phyloP scores from a whole-genome alignment of 768 basidiomycete species.

The Collybia mongolica region DNA sequence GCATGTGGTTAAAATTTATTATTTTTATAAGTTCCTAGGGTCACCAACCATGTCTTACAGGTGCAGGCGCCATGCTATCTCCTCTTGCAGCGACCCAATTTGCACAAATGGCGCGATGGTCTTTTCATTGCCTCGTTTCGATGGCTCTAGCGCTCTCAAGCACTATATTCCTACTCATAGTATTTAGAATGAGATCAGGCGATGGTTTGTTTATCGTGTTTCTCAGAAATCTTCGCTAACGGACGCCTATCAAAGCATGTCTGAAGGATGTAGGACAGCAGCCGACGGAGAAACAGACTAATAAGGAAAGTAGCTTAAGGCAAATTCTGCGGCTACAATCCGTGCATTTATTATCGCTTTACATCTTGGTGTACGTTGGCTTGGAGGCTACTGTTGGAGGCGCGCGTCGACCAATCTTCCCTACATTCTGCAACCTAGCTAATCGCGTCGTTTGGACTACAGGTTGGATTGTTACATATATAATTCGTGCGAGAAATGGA shows the following conservation, averaged over 20 bases:
- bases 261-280: constrained; percentile 46
- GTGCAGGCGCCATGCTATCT: constrained; percentile 61
- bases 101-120: constrained; percentile 63
- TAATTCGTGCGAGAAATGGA: constrained; percentile 31
- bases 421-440: neutral
- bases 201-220: constrained; percentile 44
- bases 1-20: constrained; percentile 47
- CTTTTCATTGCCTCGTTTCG: constrained; percentile 73
- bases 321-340: constrained; percentile 51
- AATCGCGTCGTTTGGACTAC: neutral
- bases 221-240: neutral
- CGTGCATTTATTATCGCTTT: constrained; percentile 63
- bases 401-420: constrained; percentile 9
- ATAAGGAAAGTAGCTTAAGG: constrained; percentile 35
- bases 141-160: constrained; percentile 63
- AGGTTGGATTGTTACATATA: constrained; percentile 75
- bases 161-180: constrained; percentile 42
- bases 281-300: constrained; percentile 26
- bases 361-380: constrained; percentile 66
- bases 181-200: constrained; percentile 70
- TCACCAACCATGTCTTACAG: constrained; percentile 27
- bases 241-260: constrained; percentile 36
- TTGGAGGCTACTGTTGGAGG: constrained; percentile 62
- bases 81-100: constrained; percentile 86
- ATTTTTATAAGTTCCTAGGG: neutral